Percentiles rank a stretch among this genome's conserved stretches.
Conservation (phyloP, 23 red algal species). For the Cyanidium caldarium region DNA sequence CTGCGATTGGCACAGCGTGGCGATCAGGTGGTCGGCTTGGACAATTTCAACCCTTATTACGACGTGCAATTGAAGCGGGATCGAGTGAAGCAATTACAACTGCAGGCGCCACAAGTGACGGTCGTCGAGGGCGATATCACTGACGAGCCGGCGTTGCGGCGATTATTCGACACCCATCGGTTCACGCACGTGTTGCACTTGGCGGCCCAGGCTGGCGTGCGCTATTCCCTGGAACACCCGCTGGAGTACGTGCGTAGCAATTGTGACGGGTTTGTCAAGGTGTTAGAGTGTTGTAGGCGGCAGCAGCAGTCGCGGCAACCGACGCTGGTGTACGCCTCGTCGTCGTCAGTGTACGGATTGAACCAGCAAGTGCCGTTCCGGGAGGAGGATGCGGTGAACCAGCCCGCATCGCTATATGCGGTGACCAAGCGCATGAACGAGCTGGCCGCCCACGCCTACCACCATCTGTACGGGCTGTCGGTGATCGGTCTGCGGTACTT, state of each 20-base stretch:
- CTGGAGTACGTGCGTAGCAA: neutral
- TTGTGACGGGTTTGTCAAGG: constrained; percentile 6
- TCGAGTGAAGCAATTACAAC: neutral
- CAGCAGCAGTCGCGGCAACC: neutral
- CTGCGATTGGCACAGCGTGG: neutral
- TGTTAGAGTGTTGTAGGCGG: neutral
- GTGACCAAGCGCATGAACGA: constrained; percentile 14
- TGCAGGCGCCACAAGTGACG: neutral
- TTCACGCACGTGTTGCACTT: constrained; percentile 24
- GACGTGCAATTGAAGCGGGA: constrained; percentile 1
- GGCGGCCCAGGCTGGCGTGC: constrained; percentile 15
- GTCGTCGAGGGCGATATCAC: neutral
- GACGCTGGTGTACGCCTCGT: constrained; percentile 12
- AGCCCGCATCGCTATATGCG: constrained; percentile 7
- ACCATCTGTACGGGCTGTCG: constrained; percentile 10
- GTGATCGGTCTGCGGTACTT: constrained; percentile 20
- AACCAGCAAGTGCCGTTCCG: constrained; percentile 9
- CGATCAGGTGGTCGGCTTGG: constrained; percentile 3
- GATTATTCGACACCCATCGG: neutral
- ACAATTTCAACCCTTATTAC: constrained; percentile 21
- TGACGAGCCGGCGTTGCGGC: neutral
- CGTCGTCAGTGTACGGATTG: constrained; percentile 20
- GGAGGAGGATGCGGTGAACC: neutral
- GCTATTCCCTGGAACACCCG: constrained; percentile 5
- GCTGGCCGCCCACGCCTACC: constrained; percentile 2